Evolutionary conservation across 352 stramenopile genomes (phyloP), one percentile per base, ranked within the genome.

Genomic region (Pythium brachiatum): DNA sequence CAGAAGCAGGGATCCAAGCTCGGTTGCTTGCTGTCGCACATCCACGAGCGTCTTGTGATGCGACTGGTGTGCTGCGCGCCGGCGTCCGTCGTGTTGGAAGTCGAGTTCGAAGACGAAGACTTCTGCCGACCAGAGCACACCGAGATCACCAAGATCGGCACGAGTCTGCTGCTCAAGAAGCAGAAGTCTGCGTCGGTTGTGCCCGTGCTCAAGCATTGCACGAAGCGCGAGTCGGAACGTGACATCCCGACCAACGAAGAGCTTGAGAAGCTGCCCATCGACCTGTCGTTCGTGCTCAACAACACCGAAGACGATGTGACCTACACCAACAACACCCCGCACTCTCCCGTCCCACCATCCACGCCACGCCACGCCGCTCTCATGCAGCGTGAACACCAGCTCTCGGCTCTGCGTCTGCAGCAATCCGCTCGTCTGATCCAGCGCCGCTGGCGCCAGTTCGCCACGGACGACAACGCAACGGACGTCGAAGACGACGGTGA

Each of bases 191-290:
- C 65, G 4, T 64, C 55, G 3, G 51, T 72, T 11, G 65, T 54
- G n/a, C 65, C 65, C 3, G 60, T 68, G 20, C 44, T 58, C 8
- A n/a, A 53, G 13, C 21, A 57, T 11, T 9, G 25, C 11, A 3
- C 31, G 6, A 55, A 43, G 15, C 38, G 36, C 11, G 54, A 47
- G 11, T 34, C 29, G 0, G 65, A 72, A 31, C 59, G 60, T 21
- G 65, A 72, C 48, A 72, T 72, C 54, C 65, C 65, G n/a, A 72
- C 65, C 23, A 72, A 72, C 51, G 65, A 72, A 56, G 65, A 72
- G 39, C 54, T 72, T 16, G 65, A 67, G 55, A 44, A 54, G 32
- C 54, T 72, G 16, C 65, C 65, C 13, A 72, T 72, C 36, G 65
- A 72, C 27, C 36, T 72, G n/a, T 72, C 65, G 18, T 72, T 72